Evolutionary conservation across 2,329 filamentous ascomycete genomes (phyloP), one percentile per base, ranked within the genome.

Genomic region (Exophiala dermatitidis): DNA sequence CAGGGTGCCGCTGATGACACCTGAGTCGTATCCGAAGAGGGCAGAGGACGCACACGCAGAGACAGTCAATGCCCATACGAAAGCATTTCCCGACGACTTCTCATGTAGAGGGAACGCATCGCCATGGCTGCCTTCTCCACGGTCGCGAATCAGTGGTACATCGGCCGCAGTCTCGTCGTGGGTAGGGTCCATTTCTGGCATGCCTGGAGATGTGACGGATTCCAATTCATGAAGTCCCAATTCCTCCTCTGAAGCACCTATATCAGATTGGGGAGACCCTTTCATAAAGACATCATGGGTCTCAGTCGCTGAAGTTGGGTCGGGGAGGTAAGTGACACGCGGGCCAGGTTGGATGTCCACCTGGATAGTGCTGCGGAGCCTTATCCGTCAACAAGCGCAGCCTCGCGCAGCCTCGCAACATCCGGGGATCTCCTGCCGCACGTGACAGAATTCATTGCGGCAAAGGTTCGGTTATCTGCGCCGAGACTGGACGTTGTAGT

Each of bases 11-110:
- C 77, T 81, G 51, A 83, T 82, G 10, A 83, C 79, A 34, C 80
- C 80, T 34, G 80, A 83, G 62, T 83, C 80, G 63, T 81, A 83
- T 52, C 80, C 80, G 67, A 83, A 83, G 10, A 83, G 66, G 9
- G 83, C 66, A 2, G 80, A 80, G 47, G 74, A 78, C 9, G 83
- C 72, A 3, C 78, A 78, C 4, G 80, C 80, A 26, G 78, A 77
- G 42, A 80, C 69, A 0, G 79, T 81, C 47, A 83, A 66, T 3
- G 70, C 68, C 75, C 77, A 81, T 37, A 81, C 75, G 52, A 82
- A 81, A 47, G 65, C 63, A 32, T 67, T 67, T 41, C 66, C 67
- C 3, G 64, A 64, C 40, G 53, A 50, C 10, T 50, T 32, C 30
- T 46, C 1, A 2, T 9, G 41, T n/a, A 32, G 3, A 5, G 43